phyloP scores from a whole-genome alignment of 768 basidiomycete genomes.

The Atractiella rhizophila region DNA sequence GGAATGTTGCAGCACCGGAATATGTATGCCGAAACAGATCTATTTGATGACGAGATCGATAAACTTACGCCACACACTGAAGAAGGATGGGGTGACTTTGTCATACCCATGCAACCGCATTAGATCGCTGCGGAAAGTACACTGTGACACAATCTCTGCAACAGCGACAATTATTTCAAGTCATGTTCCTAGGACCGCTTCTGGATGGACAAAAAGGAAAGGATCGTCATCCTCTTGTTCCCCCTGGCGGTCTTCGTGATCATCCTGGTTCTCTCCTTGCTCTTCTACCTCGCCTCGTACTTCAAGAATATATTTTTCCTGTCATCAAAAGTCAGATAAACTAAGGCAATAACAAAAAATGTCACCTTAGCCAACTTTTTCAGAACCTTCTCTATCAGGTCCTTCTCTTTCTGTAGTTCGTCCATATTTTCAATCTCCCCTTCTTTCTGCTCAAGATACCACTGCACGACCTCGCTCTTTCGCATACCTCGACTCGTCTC shows the following conservation, averaged over 20 bases:
- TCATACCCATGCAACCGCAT: no score
- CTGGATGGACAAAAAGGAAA: conserved; percentile 15
- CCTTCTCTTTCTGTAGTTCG: conserved; percentile 69
- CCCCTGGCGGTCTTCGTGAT: conserved; percentile 1
- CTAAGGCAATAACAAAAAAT: not conserved
- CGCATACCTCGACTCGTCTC: conserved; percentile 53
- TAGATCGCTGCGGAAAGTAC: no score
- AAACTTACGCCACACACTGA: no score
- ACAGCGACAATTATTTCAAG: no score
- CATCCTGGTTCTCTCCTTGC: not conserved
- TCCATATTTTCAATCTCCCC: conserved; percentile 55
- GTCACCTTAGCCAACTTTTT: conserved; percentile 60
- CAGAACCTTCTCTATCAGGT: conserved; percentile 68
- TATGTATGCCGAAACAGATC: no score
- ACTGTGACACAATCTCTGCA: no score
- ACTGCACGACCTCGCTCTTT: conserved; percentile 75
- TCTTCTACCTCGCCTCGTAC: conserved; percentile 9
- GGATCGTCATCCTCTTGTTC: conserved; percentile 8
- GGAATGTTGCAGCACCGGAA: no score
- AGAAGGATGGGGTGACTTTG: no score
- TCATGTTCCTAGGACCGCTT: no score
- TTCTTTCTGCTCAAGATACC: conserved; percentile 84
- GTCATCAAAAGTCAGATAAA: not conserved
- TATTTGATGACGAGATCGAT: no score
- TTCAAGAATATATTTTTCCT: conserved; percentile 17